Evolutionary conservation across 148 eudicot genomes (phyloP), one percentile per base, ranked within the genome.

Genomic region (Fagopyrum esculentum): DNA sequence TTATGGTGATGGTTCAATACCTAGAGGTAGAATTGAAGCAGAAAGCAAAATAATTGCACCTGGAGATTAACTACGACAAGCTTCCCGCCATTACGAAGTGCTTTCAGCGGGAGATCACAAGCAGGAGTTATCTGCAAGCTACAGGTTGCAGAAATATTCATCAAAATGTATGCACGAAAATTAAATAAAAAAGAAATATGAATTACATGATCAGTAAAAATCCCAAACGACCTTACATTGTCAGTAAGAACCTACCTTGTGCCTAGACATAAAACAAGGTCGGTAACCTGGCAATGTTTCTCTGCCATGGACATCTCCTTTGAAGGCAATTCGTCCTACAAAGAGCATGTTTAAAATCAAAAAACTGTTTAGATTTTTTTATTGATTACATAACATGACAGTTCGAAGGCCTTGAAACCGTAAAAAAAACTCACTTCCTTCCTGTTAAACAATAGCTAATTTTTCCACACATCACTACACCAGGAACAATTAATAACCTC

Each of bases 51-150:
- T 66, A 66, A 71, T 17, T 47, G 46, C 82, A 95, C 98, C 97
- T 95, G 98, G 83, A 95, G 98, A 89, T 95, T 95, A 77, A 95
- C 97, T 52, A 95, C 92, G 72, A 88, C 96, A 77, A 95, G 80
- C 76, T 95, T 88, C 29, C 98, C 98, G 35, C 98, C 92, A 49
- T 89, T 88, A 70, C 82, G 90, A 22, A 95, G 89, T 80, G 87
- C 90, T 82, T 87, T 95, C 70, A 90, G 82, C 59, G 98, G 98
- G 80, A 95, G 81, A 76, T 95, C 90, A 80, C 98, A 95, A 68
- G 97, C 98, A 78, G 98, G 98, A 75, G 92, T 95, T 46, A 95
- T 95, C 89, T 92, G 98, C 92, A 95, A 95, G 88, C 98, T 71
- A 49, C 74, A 66, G 71, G 47, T 66, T 91, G 97, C 85, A 83